A percentile compares a stretch with the other conserved stretches of the same genome.
These are phyloP conservation scores for Heracleum sosnowskyi DNA, from an alignment of 129 eudicot genomes.

Conservation along the genomic window DNA sequence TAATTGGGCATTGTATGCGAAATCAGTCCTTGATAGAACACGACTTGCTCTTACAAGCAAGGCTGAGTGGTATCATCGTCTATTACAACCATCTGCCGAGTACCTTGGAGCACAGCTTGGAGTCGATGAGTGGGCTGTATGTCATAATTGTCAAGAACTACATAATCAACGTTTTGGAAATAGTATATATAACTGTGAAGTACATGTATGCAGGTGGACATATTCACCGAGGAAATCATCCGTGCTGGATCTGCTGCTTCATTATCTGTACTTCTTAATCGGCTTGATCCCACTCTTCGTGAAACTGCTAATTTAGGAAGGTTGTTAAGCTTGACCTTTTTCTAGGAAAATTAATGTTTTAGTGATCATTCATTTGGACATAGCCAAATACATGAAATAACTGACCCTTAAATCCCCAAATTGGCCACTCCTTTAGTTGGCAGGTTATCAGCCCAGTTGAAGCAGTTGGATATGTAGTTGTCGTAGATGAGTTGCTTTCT, in stretches of 20 bases:
- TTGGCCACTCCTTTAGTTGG: slow-evolving; percentile 53
- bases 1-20: slow-evolving; percentile 92
- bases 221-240: slow-evolving; percentile 90
- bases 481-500: slow-evolving; percentile 79
- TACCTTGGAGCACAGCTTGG: slow-evolving; percentile 90
- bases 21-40: slow-evolving; percentile 93
- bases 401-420: slow-evolving; percentile 10
- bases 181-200: neutral
- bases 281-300: slow-evolving; percentile 93
- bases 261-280: slow-evolving; percentile 81
- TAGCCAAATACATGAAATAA: neutral
- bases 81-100: slow-evolving; percentile 97
- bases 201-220: slow-evolving; percentile 52
- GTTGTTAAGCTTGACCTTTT: slow-evolving; percentile 31
- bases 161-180: neutral
- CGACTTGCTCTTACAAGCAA: slow-evolving; percentile 93
- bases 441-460: slow-evolving; percentile 98
- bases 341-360: neutral
- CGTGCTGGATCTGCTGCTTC: slow-evolving; percentile 99
- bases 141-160: slow-evolving; percentile 15
- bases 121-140: slow-evolving; percentile 81
- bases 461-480: slow-evolving; percentile 85
- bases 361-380: neutral
- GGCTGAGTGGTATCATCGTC: slow-evolving; percentile 81
- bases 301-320: slow-evolving; percentile 87